Evolutionary conservation across 2,329 filamentous ascomycete species (phyloP), one percentile per base, ranked within the genome.

Genomic region (Beauveria sp.): DNA sequence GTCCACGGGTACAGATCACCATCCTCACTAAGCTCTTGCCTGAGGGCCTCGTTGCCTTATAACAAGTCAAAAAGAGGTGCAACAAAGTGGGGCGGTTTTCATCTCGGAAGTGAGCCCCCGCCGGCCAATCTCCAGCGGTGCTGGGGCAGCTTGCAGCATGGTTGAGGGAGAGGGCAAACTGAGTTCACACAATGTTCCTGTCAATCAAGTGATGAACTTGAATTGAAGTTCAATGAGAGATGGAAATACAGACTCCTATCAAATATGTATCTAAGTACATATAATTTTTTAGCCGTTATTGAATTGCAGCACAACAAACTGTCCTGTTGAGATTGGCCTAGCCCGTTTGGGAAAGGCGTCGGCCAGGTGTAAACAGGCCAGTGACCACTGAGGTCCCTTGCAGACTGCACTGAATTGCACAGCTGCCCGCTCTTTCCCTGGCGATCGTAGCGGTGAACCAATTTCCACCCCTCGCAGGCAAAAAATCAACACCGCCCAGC

Each of bases 371-470:
- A 52, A 51, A 31, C 26, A 51, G 16, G 34, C 63, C 61, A 10
- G 48, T 50, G 61, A 48, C 14, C 12, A 42, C 42, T 20, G 42
- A 18, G 42, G 16, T 9, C 50, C 50, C 40, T 55, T 24, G 40
- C 38, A n/a, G 16, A 22, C 22, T 22, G 34, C 24, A 5, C 24
- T 38, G 34, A 5, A 20, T 51, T 60, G 55, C 50, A 63, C 22
- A 60, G 55, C 61, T 57, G 60, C 60, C 48, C 40, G 53, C 60
- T 60, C 57, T 65, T 67, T 67, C 64, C 65, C 63, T 62, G 63
- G 64, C 62, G 64, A 64, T 59, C 65, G 62, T 68, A 66, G 69
- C 69, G 69, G 69, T 70, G 69, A 70, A 69, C 62, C 63, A 64
- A 64, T 65, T 65, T 64, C 63, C 65, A 63, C 63, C 63, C 63